Evolutionary conservation across 2,329 filamentous ascomycete species (phyloP), one percentile per base, ranked within the genome.

Genomic region (Exserohilum rostratum): DNA sequence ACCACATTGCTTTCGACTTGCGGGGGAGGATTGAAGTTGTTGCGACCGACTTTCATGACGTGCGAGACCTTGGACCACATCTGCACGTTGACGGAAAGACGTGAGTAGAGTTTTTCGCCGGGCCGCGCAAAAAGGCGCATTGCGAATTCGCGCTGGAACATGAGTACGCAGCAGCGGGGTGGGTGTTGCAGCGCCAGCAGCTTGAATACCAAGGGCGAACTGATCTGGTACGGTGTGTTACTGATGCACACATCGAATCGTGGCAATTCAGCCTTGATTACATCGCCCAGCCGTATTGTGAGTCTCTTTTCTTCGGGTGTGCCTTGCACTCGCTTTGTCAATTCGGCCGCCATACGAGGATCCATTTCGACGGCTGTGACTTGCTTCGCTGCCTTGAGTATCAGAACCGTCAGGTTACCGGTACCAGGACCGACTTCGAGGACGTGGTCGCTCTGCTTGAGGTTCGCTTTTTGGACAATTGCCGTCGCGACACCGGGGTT

Each of bases 111-210:
- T 48, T 91, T 85, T 71, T 97, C 93, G 7, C 91, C 91, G 0
- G 93, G 91, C 39, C 89, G 88, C 12, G 95, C 95, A 52, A 96
- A 93, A 31, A 98, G 81, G 34, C 93, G 86, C 75, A 96, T 87
- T 15, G 93, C 93, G 69, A 97, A 97, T 78, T 98, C 93, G 70
- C 92, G 87, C 80, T 98, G 93, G 69, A 96, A 95, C 92, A 96
- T 96, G 78, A 98, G 91, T 61, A 98, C 86, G 66, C 89, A 93
- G 56, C 86, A 87, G 30, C 93, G 82, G 0, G 95, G 95, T 0
- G 92, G 88, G 38, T 91, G 91, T 4, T 86, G 87, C 60, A 93
- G 87, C 25, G 90, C 85, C 46, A 98, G 85, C 42, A 98, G 86
- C 77, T 93, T 88, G 83, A 97, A 97, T 46, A 95, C 92, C 42